A percentile compares a stretch with the other conserved stretches of the same genome.
phyloP scores from a whole-genome alignment of 2,329 filamentous ascomycete species.

The Simplicillium aogashimaense region DNA sequence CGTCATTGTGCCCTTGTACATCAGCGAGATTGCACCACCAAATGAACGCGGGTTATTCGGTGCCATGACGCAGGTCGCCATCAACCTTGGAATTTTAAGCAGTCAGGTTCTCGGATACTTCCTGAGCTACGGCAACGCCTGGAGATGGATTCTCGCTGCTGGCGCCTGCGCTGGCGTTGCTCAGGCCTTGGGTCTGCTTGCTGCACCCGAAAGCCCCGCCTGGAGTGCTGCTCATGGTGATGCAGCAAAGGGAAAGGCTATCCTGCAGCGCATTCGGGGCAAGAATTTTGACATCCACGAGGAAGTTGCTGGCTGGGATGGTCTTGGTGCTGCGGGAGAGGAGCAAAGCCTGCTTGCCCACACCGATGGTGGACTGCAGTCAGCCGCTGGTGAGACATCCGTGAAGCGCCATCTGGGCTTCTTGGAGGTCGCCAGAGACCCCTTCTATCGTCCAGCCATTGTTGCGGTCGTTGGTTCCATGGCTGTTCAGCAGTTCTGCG shows the following conservation, averaged over 20 bases:
- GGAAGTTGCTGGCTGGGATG: slow-evolving; percentile 58
- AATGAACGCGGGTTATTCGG: slow-evolving; percentile 69
- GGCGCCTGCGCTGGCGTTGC: slow-evolving; percentile 58
- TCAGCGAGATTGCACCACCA: slow-evolving; percentile 80
- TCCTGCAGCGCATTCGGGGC: slow-evolving; percentile 69
- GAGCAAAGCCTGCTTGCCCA: slow-evolving; percentile 57
- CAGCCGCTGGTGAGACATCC: slow-evolving; percentile 5
- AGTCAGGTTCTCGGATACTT: slow-evolving; percentile 84
- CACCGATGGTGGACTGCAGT: slow-evolving; percentile 10
- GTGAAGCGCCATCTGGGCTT: slow-evolving; percentile 42
- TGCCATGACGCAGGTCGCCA: slow-evolving; percentile 82
- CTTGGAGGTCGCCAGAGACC: slow-evolving; percentile 55
- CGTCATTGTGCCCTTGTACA: slow-evolving; percentile 89
- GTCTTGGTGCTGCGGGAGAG: slow-evolving; percentile 38
- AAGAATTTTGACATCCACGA: slow-evolving; percentile 56
- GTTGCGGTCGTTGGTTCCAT: slow-evolving; percentile 83
- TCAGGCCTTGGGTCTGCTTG: slow-evolving; percentile 60
- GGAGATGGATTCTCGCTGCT: slow-evolving; percentile 72
- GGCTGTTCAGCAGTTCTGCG: slow-evolving; percentile 85
- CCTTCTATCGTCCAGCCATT: slow-evolving; percentile 61
- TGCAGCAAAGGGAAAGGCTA: slow-evolving; percentile 49
- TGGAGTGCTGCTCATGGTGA: slow-evolving; percentile 69
- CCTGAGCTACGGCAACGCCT: slow-evolving; percentile 66
- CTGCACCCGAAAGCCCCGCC: slow-evolving; percentile 79
- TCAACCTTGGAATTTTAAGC: slow-evolving; percentile 80